phyloP scores from a whole-genome alignment of 768 basidiomycete species.

The Boletus pseudopeckii region DNA sequence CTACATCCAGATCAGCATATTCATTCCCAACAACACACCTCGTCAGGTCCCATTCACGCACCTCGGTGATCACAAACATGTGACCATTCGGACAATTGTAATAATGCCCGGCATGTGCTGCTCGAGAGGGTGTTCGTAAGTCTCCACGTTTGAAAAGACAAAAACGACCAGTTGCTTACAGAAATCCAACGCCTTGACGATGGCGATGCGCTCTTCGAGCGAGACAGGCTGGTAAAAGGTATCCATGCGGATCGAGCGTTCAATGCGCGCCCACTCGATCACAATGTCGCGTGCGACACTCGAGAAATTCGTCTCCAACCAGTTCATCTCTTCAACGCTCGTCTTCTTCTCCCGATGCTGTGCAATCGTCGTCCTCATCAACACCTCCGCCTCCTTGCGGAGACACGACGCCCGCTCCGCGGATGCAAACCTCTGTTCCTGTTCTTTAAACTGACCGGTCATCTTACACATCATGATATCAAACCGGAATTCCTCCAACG shows the following conservation, averaged over 20 bases:
- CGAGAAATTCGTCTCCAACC: slow-evolving; percentile 45
- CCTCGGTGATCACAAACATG: slow-evolving; percentile 56
- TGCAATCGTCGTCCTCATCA: slow-evolving; percentile 2
- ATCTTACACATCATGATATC: slow-evolving; percentile 35
- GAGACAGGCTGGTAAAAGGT: slow-evolving; percentile 53
- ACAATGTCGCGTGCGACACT: slow-evolving; percentile 36
- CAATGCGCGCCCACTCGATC: slow-evolving; percentile 46
- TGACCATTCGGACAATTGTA: slow-evolving; percentile 60
- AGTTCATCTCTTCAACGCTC: slow-evolving; percentile 25
- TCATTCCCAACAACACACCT: background rate
- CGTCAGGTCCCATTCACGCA: slow-evolving; percentile 18
- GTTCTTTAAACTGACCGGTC: slow-evolving; percentile 14
- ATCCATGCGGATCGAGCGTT: slow-evolving; percentile 35
- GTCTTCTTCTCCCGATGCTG: slow-evolving; percentile 25
- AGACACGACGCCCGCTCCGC: slow-evolving; percentile 18
- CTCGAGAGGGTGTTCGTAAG: background rate
- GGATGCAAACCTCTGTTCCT: slow-evolving; percentile 18
- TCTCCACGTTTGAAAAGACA: background rate
- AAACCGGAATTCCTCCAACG: slow-evolving; percentile 51
- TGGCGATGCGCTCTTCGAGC: slow-evolving; percentile 46
- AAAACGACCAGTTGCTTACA: slow-evolving; percentile 28
- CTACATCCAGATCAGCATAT: slow-evolving; percentile 30
- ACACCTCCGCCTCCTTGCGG: background rate
- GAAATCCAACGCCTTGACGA: slow-evolving; percentile 51
- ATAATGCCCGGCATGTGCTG: slow-evolving; percentile 43